Percentiles rank a stretch among this genome's conserved stretches.
These are phyloP conservation scores for Fusarium chuoi DNA, from an alignment of 2,329 filamentous ascomycete genomes.

Conservation along the genomic window DNA sequence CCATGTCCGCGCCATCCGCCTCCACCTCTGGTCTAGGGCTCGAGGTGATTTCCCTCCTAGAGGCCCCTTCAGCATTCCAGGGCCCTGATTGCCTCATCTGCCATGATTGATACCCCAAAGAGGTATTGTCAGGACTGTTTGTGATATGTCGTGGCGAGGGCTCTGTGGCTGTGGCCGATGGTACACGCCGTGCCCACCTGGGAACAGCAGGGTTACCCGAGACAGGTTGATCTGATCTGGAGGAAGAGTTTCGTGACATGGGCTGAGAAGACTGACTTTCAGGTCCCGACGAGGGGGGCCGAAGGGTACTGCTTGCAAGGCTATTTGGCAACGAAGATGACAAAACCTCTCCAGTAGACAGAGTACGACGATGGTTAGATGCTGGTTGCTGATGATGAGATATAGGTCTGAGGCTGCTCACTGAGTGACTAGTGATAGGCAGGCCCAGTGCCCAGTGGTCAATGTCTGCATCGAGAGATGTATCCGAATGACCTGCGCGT, in stretches of 20 bases:
- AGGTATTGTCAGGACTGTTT: conserved; percentile 7
- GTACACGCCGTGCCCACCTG: conserved; percentile 12
- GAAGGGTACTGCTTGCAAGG: conserved; percentile 23
- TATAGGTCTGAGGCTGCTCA: conserved; percentile 17
- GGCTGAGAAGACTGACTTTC: conserved; percentile 38
- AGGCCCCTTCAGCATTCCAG: conserved; percentile 26
- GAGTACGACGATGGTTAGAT: conserved; percentile 2
- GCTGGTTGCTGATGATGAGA: not conserved
- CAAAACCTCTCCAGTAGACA: conserved; percentile 16
- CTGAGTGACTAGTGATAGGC: conserved; percentile 28
- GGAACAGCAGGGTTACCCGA: not conserved
- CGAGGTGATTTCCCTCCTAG: conserved; percentile 7
- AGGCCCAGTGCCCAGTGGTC: conserved; percentile 26
- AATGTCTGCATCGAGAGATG: conserved; percentile 24
- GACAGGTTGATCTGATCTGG: conserved; percentile 12
- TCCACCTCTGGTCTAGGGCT: not conserved
- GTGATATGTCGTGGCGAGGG: conserved; percentile 24
- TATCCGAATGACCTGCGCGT: conserved; percentile 22
- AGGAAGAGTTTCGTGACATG: conserved; percentile 31
- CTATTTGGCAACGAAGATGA: conserved; percentile 32
- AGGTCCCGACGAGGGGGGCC: conserved; percentile 19
- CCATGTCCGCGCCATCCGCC: conserved; percentile 33
- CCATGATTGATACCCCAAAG: conserved; percentile 22
- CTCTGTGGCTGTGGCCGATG: conserved; percentile 35
- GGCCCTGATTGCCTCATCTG: conserved; percentile 24